Evolutionary conservation across 345 rosid genomes (phyloP).

Genomic region (rapeseed (Brassica napus)): DNA sequence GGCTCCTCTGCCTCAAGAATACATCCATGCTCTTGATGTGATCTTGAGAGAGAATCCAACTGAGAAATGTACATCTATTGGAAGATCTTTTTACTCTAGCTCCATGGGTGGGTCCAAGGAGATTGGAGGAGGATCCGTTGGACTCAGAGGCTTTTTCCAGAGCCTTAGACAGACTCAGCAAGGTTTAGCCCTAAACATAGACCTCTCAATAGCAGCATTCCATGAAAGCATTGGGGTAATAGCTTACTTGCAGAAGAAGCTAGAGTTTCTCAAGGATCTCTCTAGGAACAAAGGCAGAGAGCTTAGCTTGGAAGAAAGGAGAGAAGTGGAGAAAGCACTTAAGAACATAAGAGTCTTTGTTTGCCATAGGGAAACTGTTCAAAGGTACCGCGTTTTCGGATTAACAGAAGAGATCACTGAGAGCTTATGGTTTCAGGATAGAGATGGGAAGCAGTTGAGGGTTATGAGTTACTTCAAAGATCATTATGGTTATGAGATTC

Average conservation of each 20-base stretch:
- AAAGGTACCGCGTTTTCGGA: constrained; percentile 79
- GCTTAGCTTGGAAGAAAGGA: constrained; percentile 68
- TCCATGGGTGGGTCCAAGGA: constrained; percentile 76
- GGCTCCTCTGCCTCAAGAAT: constrained; percentile 87
- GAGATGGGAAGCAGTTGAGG: constrained; percentile 77
- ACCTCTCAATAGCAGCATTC: constrained; percentile 84
- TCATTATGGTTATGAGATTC: constrained; percentile 76
- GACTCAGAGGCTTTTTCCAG: constrained; percentile 92
- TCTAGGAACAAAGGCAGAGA: constrained; percentile 65
- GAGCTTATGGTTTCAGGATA: constrained; percentile 71
- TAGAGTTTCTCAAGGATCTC: constrained; percentile 78
- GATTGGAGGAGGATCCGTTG: constrained; percentile 93
- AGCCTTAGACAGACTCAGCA: constrained; percentile 93
- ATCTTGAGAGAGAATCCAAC: constrained; percentile 79
- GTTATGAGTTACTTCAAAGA: constrained; percentile 81
- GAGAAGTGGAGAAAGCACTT: constrained; percentile 82
- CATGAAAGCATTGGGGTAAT: constrained; percentile 93
- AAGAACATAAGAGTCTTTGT: constrained; percentile 84
- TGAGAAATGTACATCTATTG: constrained; percentile 72
- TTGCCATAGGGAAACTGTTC: constrained; percentile 93
- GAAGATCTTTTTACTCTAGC: constrained; percentile 80
- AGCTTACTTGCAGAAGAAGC: constrained; percentile 80
- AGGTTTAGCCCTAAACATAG: constrained; percentile 90
- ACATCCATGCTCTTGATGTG: constrained; percentile 91
- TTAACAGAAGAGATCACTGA: constrained; percentile 78